These are phyloP conservation scores for Piromyces finnis DNA, from an alignment of 192 early-diverging fungal genomes.

Conservation along the genomic window DNA sequence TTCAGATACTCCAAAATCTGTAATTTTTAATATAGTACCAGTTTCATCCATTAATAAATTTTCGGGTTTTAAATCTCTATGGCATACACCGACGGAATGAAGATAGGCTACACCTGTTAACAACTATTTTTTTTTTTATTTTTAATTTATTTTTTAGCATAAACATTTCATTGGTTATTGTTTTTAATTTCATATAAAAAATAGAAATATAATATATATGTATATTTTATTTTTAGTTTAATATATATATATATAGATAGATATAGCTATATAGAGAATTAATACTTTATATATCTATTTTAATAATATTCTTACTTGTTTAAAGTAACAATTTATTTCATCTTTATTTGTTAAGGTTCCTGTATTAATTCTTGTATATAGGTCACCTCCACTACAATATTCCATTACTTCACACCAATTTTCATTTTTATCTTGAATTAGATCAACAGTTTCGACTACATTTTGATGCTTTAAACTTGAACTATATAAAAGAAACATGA, in stretches of 20 bases:
- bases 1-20: slow-evolving; percentile 94
- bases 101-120: slow-evolving; percentile 70
- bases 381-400: slow-evolving; percentile 85
- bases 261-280: too few relatives aligned
- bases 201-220: too few relatives aligned
- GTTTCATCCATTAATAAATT: slow-evolving; percentile 67
- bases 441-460: slow-evolving; percentile 83
- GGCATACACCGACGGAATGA: slow-evolving; percentile 84
- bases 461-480: slow-evolving; percentile 80
- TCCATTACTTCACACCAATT: slow-evolving; percentile 72
- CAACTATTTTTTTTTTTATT: slow-evolving; percentile 44
- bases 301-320: neutral
- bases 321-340: slow-evolving; percentile 50
- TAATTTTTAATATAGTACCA: slow-evolving; percentile 78
- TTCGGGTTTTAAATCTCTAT: slow-evolving; percentile 87
- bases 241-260: too few relatives aligned
- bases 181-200: too few relatives aligned
- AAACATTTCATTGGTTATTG: too few relatives aligned
- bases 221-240: too few relatives aligned
- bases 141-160: too few relatives aligned
- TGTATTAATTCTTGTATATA: slow-evolving; percentile 59
- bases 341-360: slow-evolving; percentile 44
- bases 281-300: too few relatives aligned
- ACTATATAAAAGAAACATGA: neutral
- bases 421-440: slow-evolving; percentile 52